Evolutionary conservation across 2,329 filamentous ascomycete species (phyloP).

Genomic region (Venturia aucupariae): DNA sequence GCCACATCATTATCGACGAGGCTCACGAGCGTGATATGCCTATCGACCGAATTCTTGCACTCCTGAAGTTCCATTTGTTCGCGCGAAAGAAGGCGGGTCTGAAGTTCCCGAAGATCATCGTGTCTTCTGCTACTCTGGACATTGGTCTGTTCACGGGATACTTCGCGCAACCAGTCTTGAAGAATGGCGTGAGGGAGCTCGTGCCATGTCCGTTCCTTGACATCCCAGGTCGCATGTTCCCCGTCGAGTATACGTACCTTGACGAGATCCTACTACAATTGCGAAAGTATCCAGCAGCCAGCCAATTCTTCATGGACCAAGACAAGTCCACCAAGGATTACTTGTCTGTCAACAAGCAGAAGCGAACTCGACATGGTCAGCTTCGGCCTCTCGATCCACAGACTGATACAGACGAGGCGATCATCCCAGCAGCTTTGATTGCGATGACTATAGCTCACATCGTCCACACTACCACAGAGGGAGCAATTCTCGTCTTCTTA

Average conservation of each 20-base stretch:
- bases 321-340: background rate
- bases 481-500: slow-evolving; percentile 41
- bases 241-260: slow-evolving; percentile 34
- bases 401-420: background rate
- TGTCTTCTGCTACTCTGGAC: slow-evolving; percentile 43
- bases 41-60: slow-evolving; percentile 38
- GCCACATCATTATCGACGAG: slow-evolving; percentile 44
- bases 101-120: slow-evolving; percentile 34
- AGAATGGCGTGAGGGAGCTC: slow-evolving; percentile 17
- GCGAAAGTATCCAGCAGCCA: slow-evolving; percentile 16
- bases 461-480: slow-evolving; percentile 1
- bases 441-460: slow-evolving; percentile 14
- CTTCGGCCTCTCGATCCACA: background rate
- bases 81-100: slow-evolving; percentile 25
- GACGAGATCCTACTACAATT: slow-evolving; percentile 28
- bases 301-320: background rate
- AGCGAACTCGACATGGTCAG: background rate
- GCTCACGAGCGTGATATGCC: slow-evolving; percentile 39
- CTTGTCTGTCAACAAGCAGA: background rate
- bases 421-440: slow-evolving; percentile 2
- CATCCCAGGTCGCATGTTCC: slow-evolving; percentile 36
- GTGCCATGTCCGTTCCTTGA: slow-evolving; percentile 35
- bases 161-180: slow-evolving; percentile 25
- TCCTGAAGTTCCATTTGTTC: slow-evolving; percentile 35
- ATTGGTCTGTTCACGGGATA: slow-evolving; percentile 37